Percentiles rank a stretch among this genome's conserved stretches.
These are phyloP conservation scores for Hyaloscypha variabilis DNA, from an alignment of 495 filamentous ascomycete species.

Conservation along the genomic window DNA sequence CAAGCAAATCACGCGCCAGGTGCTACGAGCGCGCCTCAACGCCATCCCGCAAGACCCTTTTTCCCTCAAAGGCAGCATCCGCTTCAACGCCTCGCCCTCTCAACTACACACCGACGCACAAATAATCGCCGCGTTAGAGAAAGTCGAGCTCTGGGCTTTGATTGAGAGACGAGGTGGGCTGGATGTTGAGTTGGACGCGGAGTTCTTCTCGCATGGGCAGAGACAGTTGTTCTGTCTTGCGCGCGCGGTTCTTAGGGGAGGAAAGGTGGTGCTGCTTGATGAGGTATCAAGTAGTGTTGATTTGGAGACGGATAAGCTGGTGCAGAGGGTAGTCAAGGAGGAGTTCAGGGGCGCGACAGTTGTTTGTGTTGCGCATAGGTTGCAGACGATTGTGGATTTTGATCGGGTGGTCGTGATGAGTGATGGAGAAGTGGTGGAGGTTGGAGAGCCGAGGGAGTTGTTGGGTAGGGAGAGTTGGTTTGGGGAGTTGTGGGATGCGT, in stretches of 20 bases:
- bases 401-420: slow-evolving; percentile 46
- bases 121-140: slow-evolving; percentile 19
- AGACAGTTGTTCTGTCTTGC: slow-evolving; percentile 66
- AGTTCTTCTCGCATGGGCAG: slow-evolving; percentile 62
- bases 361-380: slow-evolving; percentile 56
- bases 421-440: slow-evolving; percentile 44
- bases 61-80: slow-evolving; percentile 35
- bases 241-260: slow-evolving; percentile 53
- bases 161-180: slow-evolving; percentile 37
- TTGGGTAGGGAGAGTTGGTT: too few relatives aligned
- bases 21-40: slow-evolving; percentile 33
- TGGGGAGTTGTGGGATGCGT: too few relatives aligned
- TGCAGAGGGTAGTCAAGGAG: slow-evolving; percentile 58
- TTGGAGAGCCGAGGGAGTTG: too few relatives aligned
- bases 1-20: slow-evolving; percentile 30
- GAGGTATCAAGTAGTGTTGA: slow-evolving; percentile 49
- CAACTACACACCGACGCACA: neutral
- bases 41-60: slow-evolving; percentile 43
- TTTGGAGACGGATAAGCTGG: slow-evolving; percentile 55
- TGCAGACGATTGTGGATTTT: slow-evolving; percentile 45
- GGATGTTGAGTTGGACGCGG: slow-evolving; percentile 49
- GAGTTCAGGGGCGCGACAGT: slow-evolving; percentile 58
- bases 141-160: slow-evolving; percentile 32
- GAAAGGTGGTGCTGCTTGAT: slow-evolving; percentile 35
- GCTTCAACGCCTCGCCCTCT: slow-evolving; percentile 23